Percentiles rank a stretch among this genome's conserved stretches.
These are phyloP conservation scores for Eucalyptus brandiana DNA, from an alignment of 345 rosid genomes.

Conservation along the genomic window DNA sequence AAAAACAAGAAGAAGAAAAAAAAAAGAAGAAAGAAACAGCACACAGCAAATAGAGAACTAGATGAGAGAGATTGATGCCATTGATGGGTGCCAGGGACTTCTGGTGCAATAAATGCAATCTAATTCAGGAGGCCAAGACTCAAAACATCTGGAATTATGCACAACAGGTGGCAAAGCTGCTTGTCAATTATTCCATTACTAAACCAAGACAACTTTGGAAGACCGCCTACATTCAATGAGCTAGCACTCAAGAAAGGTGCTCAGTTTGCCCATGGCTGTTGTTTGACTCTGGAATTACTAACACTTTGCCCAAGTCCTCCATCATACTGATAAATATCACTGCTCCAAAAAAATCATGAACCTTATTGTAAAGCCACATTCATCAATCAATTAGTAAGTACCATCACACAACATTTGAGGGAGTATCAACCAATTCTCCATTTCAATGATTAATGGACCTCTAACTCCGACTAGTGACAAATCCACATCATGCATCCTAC, in stretches of 20 bases:
- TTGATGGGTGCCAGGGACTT: not conserved
- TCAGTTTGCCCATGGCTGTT: not conserved
- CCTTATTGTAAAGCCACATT: not conserved
- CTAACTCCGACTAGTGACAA: not conserved
- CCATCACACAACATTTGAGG: not conserved
- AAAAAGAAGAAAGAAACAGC: accelerated
- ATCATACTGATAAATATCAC: not conserved
- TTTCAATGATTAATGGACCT: not conserved
- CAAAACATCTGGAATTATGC: not conserved
- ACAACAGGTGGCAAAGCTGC: not conserved
- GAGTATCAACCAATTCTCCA: not conserved
- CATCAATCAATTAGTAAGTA: not conserved
- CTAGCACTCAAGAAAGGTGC: not conserved
- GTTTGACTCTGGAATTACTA: not conserved
- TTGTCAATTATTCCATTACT: not conserved
- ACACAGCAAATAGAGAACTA: not conserved
- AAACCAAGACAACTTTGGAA: not conserved
- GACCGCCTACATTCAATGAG: not conserved
- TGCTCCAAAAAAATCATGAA: not conserved
- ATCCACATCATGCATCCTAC: not conserved
- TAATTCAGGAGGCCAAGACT: not conserved
- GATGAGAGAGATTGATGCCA: not conserved
- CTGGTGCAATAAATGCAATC: not conserved
- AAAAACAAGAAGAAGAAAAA: not conserved
- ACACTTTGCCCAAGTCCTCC: not conserved